These are phyloP conservation scores for Trichosanthes cucumerina DNA, from an alignment of 306 rosid genomes.

Conservation along the genomic window DNA sequence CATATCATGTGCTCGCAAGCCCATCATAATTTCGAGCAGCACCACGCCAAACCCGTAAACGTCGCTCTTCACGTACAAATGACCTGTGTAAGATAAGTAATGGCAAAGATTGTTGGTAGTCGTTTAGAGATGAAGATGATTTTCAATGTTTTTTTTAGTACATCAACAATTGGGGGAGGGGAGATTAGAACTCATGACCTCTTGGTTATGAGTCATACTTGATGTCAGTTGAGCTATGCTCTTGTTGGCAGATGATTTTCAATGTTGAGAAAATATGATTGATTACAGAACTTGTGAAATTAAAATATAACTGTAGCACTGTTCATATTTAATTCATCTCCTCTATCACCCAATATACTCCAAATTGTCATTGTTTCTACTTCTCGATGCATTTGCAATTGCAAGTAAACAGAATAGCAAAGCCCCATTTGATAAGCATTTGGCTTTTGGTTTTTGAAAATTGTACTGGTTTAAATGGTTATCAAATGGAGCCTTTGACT, in stretches of 20 bases:
- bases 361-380: neutral
- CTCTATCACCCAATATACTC: neutral
- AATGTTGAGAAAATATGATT: neutral
- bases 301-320: neutral
- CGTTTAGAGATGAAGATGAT: neutral
- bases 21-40: slow-evolving; percentile 72
- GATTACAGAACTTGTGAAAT: neutral
- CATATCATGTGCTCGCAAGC: slow-evolving; percentile 46
- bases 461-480: too few species aligned
- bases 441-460: too few species aligned
- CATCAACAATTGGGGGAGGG: too few species aligned
- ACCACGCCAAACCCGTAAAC: slow-evolving; percentile 91
- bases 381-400: neutral
- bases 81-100: slow-evolving; percentile 41
- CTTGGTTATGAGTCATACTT: too few species aligned
- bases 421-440: too few species aligned
- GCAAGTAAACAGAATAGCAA: neutral
- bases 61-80: slow-evolving; percentile 79
- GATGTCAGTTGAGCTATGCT: too few species aligned
- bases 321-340: neutral
- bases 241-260: neutral
- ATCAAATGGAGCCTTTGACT: too few species aligned
- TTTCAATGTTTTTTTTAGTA: neutral
- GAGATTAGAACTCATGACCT: too few species aligned
- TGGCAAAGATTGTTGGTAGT: neutral